These are phyloP conservation scores for Letharia lupina DNA, from an alignment of 495 filamentous ascomycete species.

Conservation along the genomic window DNA sequence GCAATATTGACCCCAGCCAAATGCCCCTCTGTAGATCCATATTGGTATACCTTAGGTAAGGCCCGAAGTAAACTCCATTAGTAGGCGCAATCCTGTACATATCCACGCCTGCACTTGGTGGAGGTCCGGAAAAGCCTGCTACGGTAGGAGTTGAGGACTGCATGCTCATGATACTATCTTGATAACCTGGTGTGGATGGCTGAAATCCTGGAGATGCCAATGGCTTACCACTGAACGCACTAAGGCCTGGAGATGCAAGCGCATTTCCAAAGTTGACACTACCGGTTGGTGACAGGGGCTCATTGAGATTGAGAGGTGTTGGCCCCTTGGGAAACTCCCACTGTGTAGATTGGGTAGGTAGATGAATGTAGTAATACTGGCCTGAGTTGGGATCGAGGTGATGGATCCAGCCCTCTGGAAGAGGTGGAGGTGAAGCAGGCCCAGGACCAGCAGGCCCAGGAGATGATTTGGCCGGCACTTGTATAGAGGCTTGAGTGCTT, in stretches of 20 bases:
- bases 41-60: slow-evolving; percentile 90
- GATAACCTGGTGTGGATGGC: slow-evolving; percentile 61
- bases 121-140: slow-evolving; percentile 71
- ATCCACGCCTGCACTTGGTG: slow-evolving; percentile 78
- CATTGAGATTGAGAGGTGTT: slow-evolving; percentile 70
- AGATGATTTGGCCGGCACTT: slow-evolving; percentile 34
- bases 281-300: slow-evolving; percentile 70
- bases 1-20: slow-evolving; percentile 76
- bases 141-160: slow-evolving; percentile 60
- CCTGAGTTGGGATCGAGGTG: slow-evolving; percentile 91
- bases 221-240: slow-evolving; percentile 59
- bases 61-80: slow-evolving; percentile 98
- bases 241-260: slow-evolving; percentile 62
- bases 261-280: slow-evolving; percentile 71
- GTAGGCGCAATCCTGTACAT: slow-evolving; percentile 87
- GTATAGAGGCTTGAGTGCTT: slow-evolving; percentile 31
- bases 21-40: slow-evolving; percentile 90
- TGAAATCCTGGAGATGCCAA: slow-evolving; percentile 65
- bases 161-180: slow-evolving; percentile 71
- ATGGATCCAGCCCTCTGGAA: slow-evolving; percentile 97
- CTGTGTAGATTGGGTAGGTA: slow-evolving; percentile 91
- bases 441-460: slow-evolving; percentile 52
- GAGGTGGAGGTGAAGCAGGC: slow-evolving; percentile 75
- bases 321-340: slow-evolving; percentile 97
- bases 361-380: slow-evolving; percentile 98